Conservation (phyloP, 1,284 basidiomycete genomes). For the Stygiomarasmius scandens region DNA sequence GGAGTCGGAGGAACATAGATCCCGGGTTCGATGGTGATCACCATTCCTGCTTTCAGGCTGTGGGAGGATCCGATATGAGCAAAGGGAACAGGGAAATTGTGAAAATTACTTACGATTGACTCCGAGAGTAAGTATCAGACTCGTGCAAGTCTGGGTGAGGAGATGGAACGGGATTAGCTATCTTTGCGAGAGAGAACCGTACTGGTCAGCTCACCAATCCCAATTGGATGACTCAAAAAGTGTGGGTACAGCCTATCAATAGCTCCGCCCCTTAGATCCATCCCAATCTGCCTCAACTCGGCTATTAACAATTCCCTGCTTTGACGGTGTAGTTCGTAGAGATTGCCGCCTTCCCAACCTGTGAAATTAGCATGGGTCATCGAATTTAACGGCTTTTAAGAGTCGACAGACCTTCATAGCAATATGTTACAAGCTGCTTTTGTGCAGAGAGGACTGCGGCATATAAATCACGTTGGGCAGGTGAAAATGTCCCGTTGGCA, state of each 20-base stretch:
- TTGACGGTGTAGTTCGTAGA: conserved; percentile 81
- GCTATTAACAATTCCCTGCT: conserved; percentile 71
- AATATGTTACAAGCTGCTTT: conserved; percentile 67
- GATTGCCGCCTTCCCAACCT: conserved; percentile 44
- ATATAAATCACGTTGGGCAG: conserved; percentile 88
- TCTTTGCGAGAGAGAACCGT: too few relatives aligned
- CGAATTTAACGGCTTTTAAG: too few relatives aligned
- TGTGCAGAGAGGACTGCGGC: conserved; percentile 79
- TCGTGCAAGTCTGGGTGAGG: conserved; percentile 23
- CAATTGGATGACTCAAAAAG: conserved; percentile 84
- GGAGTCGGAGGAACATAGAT: conserved; percentile 83
- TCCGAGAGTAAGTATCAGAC: conserved; percentile 9
- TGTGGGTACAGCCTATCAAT: conserved; percentile 88
- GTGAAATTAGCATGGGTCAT: too few relatives aligned
- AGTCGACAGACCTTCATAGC: conserved; percentile 51
- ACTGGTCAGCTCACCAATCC: conserved; percentile 75
- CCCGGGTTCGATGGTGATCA: conserved; percentile 85
- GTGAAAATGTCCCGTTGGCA: conserved; percentile 77
- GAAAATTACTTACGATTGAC: conserved; percentile 31
- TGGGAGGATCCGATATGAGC: not conserved
- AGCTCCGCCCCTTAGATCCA: conserved; percentile 65
- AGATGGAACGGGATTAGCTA: too few relatives aligned
- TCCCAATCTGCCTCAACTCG: conserved; percentile 86
- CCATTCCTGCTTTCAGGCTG: conserved; percentile 78
- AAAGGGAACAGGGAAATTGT: not conserved